A percentile compares a stretch with the other conserved stretches of the same genome.
Evolutionary conservation across 192 early-diverging fungal species (phyloP).

Genomic region (Lunasporangiospora selenospora): DNA sequence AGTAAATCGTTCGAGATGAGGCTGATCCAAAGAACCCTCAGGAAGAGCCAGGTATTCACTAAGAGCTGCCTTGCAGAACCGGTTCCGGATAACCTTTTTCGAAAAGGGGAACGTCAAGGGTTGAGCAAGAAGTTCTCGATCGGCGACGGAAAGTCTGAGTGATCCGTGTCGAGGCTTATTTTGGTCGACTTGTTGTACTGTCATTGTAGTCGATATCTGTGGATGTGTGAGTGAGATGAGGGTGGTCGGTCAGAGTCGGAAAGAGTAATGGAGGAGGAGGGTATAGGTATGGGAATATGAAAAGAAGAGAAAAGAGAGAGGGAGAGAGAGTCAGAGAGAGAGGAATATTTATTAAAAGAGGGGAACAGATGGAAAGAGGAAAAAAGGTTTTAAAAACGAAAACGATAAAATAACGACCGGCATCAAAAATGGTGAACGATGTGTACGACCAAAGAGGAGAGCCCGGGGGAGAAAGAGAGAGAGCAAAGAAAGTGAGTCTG

Average conservation of each 20-base stretch:
- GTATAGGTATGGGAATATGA: no score
- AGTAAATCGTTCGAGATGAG: slow-evolving; percentile 1
- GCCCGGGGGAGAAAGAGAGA: background rate
- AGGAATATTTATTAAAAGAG: background rate
- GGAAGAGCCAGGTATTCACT: slow-evolving; percentile 6
- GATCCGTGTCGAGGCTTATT: background rate
- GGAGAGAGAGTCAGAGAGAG: background rate
- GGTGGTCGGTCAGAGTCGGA: no score
- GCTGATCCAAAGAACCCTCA: slow-evolving; percentile 8
- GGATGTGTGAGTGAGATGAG: no score
- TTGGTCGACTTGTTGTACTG: background rate
- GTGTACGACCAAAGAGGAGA: background rate
- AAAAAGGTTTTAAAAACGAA: background rate
- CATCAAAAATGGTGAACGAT: background rate
- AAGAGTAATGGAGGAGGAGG: no score
- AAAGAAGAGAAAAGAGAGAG: background rate
- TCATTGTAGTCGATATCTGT: background rate
- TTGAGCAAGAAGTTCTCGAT: slow-evolving; percentile 3
- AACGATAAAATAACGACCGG: background rate
- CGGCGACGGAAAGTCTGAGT: background rate
- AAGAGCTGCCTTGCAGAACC: slow-evolving; percentile 16
- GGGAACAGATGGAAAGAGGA: background rate
- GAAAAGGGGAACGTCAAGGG: slow-evolving; percentile 19
- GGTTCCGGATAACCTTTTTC: slow-evolving; percentile 20
- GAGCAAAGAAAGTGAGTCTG: no score